Conservation (phyloP, 2,329 filamentous ascomycete species). For the Microdochium trichocladiopsis region DNA sequence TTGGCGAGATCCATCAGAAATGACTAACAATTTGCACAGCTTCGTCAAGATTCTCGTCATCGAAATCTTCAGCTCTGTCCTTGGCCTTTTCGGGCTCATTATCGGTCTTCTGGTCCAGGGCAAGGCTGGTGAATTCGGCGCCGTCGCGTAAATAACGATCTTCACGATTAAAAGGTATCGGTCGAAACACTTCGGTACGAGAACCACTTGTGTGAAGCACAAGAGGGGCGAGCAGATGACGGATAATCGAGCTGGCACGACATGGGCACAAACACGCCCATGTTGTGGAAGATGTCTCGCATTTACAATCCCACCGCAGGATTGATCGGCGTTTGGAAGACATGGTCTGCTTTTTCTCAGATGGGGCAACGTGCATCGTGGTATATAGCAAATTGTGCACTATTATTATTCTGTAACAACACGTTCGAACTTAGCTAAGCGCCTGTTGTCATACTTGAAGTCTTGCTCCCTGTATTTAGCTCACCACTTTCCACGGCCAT, state of each 20-base stretch:
- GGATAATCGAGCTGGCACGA: conserved; percentile 3
- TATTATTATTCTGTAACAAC: background rate
- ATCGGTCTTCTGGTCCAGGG: conserved; percentile 82
- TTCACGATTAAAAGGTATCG: background rate
- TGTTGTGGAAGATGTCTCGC: conserved; percentile 11
- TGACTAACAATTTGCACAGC: conserved; percentile 33
- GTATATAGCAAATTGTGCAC: background rate
- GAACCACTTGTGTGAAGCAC: background rate
- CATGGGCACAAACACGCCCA: conserved; percentile 2
- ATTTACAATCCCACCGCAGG: conserved; percentile 10
- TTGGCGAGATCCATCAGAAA: conserved; percentile 9
- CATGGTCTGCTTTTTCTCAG: background rate
- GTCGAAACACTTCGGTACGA: background rate
- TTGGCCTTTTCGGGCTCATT: conserved; percentile 94
- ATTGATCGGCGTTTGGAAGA: conserved; percentile 15
- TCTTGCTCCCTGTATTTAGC: too few relatives aligned
- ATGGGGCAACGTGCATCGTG: background rate
- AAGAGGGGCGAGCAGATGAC: background rate
- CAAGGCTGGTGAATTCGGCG: conserved; percentile 71
- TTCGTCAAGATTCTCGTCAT: conserved; percentile 99
- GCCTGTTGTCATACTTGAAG: too few relatives aligned
- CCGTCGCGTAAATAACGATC: conserved; percentile 3
- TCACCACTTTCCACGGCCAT: too few relatives aligned
- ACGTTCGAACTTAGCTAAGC: background rate
- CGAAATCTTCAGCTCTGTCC: conserved; percentile 97